A percentile compares a stretch with the other conserved stretches of the same genome.
Conservation (phyloP, 768 basidiomycete genomes). For the Russula lepida region DNA sequence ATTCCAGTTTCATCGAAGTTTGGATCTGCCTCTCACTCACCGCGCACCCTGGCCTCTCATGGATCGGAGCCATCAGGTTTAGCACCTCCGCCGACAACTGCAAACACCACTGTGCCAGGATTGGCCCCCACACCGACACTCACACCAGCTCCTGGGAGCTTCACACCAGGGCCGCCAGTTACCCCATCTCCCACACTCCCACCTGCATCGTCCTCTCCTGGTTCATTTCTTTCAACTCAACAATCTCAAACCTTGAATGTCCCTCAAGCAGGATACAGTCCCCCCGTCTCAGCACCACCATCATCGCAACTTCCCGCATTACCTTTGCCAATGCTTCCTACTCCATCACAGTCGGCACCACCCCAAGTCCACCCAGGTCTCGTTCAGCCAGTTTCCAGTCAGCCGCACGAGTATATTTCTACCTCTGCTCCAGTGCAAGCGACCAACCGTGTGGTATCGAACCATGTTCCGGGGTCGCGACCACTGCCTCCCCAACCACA, state of each 20-base stretch:
- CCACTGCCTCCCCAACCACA: slow-evolving; percentile 21
- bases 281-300: slow-evolving; percentile 21
- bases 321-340: slow-evolving; percentile 26
- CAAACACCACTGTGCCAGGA: slow-evolving; percentile 22
- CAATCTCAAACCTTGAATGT: slow-evolving; percentile 3
- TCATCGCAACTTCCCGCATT: slow-evolving; percentile 22
- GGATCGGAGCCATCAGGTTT: slow-evolving; percentile 22
- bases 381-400: neutral
- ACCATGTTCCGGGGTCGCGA: slow-evolving; percentile 19
- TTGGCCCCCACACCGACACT: slow-evolving; percentile 23
- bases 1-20: slow-evolving; percentile 39
- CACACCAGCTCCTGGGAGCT: slow-evolving; percentile 14
- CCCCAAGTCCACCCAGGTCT: slow-evolving; percentile 10
- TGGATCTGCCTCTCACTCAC: slow-evolving; percentile 2
- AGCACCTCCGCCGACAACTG: slow-evolving; percentile 18
- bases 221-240: slow-evolving; percentile 10
- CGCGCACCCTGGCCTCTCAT: slow-evolving; percentile 5
- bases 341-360: slow-evolving; percentile 33
- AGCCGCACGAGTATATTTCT: slow-evolving; percentile 7
- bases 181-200: slow-evolving; percentile 18
- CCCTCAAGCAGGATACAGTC: slow-evolving; percentile 13
- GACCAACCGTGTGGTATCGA: slow-evolving; percentile 9
- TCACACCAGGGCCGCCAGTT: neutral
- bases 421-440: slow-evolving; percentile 3
- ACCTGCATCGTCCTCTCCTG: neutral